Evolutionary conservation across 108 stramenopile species (phyloP), one percentile per base, ranked within the genome.

Genomic region (Skeletonema potamos): DNA sequence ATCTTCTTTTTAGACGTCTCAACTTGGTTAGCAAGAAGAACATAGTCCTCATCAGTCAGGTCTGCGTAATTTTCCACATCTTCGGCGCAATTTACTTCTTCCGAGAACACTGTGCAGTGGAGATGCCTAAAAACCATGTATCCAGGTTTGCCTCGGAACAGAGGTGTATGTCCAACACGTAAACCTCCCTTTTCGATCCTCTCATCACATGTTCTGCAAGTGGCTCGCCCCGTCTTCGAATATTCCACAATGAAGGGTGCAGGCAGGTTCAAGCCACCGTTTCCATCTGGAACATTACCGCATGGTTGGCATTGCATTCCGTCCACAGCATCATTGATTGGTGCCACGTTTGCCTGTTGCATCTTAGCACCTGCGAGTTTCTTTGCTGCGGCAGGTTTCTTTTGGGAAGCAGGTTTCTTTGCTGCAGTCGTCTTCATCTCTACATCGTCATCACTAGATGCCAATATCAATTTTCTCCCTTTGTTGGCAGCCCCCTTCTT

Each of bases 111-210:
- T 0, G 86, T 74, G 57, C 93, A 96, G 3, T 75, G 54, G 27
- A 92, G 62, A 56, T 96, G 94, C 0, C 89, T 85, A 63, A 86
- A 96, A 7, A 92, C 85, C 37, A 77, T 68, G 79, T 83, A 96
- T 1, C 92, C 94, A 18, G 92, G 94, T 66, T 93, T 91, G 13
- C 94, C 94, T n/a, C 94, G 87, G 82, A 96, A 96, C 2, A 93
- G 77, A 7, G 94, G 94, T 6, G 69, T 60, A 58, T 87, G 86
- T 9, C 89, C 86, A 15, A 93, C 64, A 12, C 95, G 89, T 2
- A 93, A 20, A 1, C 65, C 69, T n/a, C 79, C 81, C 55, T 91
- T 92, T 3, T 28, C 43, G 65, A 96, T 93, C 20, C 36, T 61
- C 56, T 78, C 79, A 66, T 92, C 92, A 74, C 95, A 96, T 9